Percentiles rank a stretch among this genome's conserved stretches.
Evolutionary conservation across 2,329 filamentous ascomycete genomes (phyloP).

Genomic region (Botrytis hyacinthi): DNA sequence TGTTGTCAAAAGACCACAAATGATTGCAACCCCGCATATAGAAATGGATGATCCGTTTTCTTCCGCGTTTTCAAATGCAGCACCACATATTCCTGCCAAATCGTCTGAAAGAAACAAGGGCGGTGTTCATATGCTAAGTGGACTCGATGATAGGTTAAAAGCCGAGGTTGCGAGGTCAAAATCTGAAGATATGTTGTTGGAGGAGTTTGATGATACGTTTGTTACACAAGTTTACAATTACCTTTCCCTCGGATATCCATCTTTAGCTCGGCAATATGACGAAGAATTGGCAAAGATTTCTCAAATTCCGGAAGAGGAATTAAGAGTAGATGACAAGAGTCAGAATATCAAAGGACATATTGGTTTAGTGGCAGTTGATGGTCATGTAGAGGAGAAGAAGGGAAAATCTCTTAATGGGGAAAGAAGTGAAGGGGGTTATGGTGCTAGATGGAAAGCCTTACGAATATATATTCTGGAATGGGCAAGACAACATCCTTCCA

Average conservation of each 20-base stretch:
- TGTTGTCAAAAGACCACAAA: conserved; percentile 33
- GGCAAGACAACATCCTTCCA: conserved; percentile 80
- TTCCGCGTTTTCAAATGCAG: conserved; percentile 31
- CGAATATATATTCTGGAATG: conserved; percentile 83
- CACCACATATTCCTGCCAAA: conserved; percentile 20
- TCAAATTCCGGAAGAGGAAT: conserved; percentile 63
- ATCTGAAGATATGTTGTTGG: conserved; percentile 43
- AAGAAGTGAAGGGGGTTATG: conserved; percentile 38
- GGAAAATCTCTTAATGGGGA: conserved; percentile 44
- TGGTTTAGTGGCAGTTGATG: conserved; percentile 49
- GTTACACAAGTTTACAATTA: conserved; percentile 98
- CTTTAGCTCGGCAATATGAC: conserved; percentile 79
- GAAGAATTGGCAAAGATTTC: conserved; percentile 82
- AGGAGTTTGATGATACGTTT: conserved; percentile 79
- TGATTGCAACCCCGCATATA: conserved; percentile 41
- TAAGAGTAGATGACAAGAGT: conserved; percentile 68
- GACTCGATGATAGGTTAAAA: conserved; percentile 34
- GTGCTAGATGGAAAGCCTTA: conserved; percentile 80
- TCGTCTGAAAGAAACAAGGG: conserved; percentile 17
- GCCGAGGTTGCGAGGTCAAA: conserved; percentile 33
- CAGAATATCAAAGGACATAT: conserved; percentile 73
- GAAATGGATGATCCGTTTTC: conserved; percentile 41
- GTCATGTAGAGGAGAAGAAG: conserved; percentile 13
- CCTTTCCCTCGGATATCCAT: conserved; percentile 86
- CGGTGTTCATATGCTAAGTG: conserved; percentile 37